Percentiles rank a stretch among this genome's conserved stretches.
phyloP scores from a whole-genome alignment of 192 early-diverging fungal genomes.

The Pilobolus umbonatus region DNA sequence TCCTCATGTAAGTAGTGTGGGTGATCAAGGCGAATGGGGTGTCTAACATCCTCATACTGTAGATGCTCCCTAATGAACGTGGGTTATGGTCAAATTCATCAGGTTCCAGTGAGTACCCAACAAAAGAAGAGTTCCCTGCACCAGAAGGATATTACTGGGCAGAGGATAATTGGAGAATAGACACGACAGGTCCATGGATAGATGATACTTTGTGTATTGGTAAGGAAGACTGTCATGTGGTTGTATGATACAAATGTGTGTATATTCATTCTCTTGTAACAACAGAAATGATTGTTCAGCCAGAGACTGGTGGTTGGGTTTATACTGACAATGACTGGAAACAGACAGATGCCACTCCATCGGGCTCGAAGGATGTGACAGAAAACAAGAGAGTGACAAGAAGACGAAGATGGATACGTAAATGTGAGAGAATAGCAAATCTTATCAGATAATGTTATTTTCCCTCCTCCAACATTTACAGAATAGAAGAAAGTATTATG shows the following conservation, averaged over 20 bases:
- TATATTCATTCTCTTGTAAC: not conserved
- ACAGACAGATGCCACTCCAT: not conserved
- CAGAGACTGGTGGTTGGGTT: constrained; percentile 39
- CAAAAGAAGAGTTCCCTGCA: constrained; percentile 19
- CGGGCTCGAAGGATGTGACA: not conserved
- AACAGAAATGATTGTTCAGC: constrained; percentile 24
- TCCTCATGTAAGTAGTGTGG: constrained; percentile 28
- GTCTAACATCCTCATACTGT: not conserved
- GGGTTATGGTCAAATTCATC: constrained; percentile 32
- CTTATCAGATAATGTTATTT: not conserved
- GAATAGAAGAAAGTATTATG: too few species aligned
- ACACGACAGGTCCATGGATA: constrained; percentile 31
- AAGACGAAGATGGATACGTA: constrained; percentile 31
- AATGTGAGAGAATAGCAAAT: not conserved
- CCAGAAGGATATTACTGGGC: constrained; percentile 33
- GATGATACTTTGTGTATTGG: constrained; percentile 30
- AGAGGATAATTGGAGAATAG: constrained; percentile 30
- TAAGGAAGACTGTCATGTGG: constrained; percentile 7
- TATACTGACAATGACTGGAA: constrained; percentile 36
- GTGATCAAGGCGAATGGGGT: too few species aligned
- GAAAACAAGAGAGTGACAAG: constrained; percentile 21
- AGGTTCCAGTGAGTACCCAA: constrained; percentile 14
- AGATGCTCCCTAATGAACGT: constrained; percentile 28
- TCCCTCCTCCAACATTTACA: too few species aligned
- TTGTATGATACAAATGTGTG: too few species aligned